phyloP scores from a whole-genome alignment of 2,329 filamentous ascomycete genomes.

The Diaporthe citrichinensis region DNA sequence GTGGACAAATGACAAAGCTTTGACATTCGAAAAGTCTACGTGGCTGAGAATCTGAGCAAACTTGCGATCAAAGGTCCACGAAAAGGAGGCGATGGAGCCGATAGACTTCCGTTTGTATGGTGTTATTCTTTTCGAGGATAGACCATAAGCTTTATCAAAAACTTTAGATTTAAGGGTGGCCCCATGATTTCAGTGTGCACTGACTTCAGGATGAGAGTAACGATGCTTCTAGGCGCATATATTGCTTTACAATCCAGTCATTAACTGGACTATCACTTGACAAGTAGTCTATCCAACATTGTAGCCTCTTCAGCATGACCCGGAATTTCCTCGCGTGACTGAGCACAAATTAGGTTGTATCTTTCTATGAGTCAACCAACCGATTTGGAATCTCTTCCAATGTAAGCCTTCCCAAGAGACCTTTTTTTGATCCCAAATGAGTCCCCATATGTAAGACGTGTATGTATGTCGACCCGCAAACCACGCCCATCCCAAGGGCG shows the following conservation, averaged over 20 bases:
- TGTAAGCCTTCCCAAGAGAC: not conserved
- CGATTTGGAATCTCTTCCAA: not conserved
- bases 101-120: not conserved
- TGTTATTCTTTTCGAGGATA: not conserved
- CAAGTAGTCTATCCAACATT: not conserved
- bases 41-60: no score
- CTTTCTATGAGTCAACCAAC: not conserved
- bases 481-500: slow-evolving; percentile 1
- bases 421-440: not conserved
- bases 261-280: not conserved
- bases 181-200: not conserved
- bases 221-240: rapidly evolving
- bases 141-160: not conserved
- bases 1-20: not conserved
- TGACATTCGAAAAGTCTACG: not conserved
- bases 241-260: not conserved
- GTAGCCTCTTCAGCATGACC: not conserved
- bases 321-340: not conserved
- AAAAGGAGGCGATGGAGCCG: no score
- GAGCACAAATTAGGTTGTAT: not conserved
- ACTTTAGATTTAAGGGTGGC: not conserved
- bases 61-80: no score
- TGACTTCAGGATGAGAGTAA: not conserved
- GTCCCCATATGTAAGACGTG: not conserved
- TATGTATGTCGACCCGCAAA: not conserved